phyloP scores from a whole-genome alignment of 2,329 filamentous ascomycete species.

The Pseudocercospora cruenta region DNA sequence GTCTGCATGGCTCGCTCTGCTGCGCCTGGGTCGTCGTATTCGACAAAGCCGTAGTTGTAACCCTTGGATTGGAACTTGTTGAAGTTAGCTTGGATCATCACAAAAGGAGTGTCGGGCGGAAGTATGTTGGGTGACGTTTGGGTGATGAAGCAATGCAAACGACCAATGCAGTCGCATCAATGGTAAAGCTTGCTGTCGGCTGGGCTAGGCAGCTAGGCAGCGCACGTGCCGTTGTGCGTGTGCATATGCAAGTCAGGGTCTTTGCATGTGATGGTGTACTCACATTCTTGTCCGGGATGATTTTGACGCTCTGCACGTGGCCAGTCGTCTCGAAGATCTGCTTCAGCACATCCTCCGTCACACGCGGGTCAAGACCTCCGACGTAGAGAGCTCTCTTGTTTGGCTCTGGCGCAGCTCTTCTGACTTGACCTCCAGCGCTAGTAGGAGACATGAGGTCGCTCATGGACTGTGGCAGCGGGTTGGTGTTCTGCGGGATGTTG shows the following conservation, averaged over 20 bases:
- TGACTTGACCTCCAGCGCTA: conserved; percentile 77
- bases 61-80: conserved; percentile 75
- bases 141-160: conserved; percentile 1
- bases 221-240: conserved; percentile 11
- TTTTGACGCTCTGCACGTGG: conserved; percentile 98
- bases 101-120: not conserved
- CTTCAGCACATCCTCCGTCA: conserved; percentile 64
- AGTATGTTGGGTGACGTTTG: not conserved
- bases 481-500: conserved; percentile 92
- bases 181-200: conserved; percentile 9
- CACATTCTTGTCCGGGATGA: conserved; percentile 99
- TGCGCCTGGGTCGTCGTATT: conserved; percentile 96
- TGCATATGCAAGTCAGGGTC: conserved; percentile 2
- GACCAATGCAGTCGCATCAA: conserved; percentile 25
- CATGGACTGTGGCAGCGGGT: conserved; percentile 90
- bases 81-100: conserved; percentile 16
- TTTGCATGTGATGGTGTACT: conserved; percentile 49
- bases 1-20: conserved; percentile 98
- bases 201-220: conserved; percentile 16
- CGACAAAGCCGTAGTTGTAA: conserved; percentile 98
- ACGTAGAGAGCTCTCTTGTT: conserved; percentile 98
- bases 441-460: conserved; percentile 85
- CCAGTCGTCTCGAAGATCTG: conserved; percentile 91
- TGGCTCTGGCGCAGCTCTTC: conserved; percentile 92
- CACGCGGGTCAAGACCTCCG: conserved; percentile 79